Conservation (phyloP, 768 basidiomycete species). For the Hypsizygus marmoreus region DNA sequence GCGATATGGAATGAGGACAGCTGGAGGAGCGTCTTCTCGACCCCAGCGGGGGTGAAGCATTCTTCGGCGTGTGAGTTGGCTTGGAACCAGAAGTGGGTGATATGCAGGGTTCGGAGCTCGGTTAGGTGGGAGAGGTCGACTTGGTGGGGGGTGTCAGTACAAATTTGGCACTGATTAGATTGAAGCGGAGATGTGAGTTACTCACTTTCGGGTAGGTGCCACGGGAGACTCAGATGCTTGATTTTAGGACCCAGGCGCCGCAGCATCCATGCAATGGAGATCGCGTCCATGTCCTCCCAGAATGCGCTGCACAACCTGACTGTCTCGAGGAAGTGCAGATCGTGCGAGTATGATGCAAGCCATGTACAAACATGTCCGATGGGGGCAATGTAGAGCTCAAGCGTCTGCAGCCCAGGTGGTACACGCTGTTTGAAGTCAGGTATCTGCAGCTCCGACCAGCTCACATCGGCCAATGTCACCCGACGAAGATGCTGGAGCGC, state of each 20-base stretch:
- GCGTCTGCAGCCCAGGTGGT: conserved; percentile 18
- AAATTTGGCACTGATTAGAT: too few relatives aligned
- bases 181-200: too few relatives aligned
- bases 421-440: conserved; percentile 9
- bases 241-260: conserved; percentile 22
- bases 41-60: conserved; percentile 16
- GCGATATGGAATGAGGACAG: conserved; percentile 16
- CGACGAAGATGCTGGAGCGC: conserved; percentile 20
- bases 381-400: conserved; percentile 22
- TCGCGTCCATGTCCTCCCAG: conserved; percentile 22
- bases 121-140: conserved; percentile 20
- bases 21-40: conserved; percentile 18
- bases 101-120: conserved; percentile 20
- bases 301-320: conserved; percentile 20
- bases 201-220: conserved; percentile 27
- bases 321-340: conserved; percentile 13
- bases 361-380: conserved; percentile 22
- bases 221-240: conserved; percentile 24
- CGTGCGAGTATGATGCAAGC: conserved; percentile 17
- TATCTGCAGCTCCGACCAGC: conserved; percentile 18
- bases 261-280: conserved; percentile 24
- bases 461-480: conserved; percentile 24
- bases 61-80: conserved; percentile 15
- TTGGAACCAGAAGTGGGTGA: conserved; percentile 26
- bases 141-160: too few relatives aligned